Evolutionary conservation across 129 eudicot species (phyloP), one percentile per base, ranked within the genome.

Genomic region (Flaveria trinervia): DNA sequence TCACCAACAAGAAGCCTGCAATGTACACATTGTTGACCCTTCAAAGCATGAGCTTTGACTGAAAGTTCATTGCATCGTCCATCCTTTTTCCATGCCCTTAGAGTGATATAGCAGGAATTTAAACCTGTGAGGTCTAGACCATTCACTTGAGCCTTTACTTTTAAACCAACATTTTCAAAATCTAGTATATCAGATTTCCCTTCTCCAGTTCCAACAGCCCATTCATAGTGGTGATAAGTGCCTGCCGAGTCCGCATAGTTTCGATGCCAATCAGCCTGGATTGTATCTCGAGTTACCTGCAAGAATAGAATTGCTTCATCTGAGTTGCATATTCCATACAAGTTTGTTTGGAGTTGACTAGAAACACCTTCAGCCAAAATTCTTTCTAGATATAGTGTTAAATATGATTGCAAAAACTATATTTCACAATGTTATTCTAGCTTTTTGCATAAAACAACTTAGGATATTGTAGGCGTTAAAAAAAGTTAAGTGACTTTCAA

Each of bases 21-120:
- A 76, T 94, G 99, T 23, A 94, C 99, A 82, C 99, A 94, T 66
- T 84, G 92, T 75, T 89, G 87, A 26, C 97, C 97, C 52, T 90
- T 90, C 85, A 94, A 82, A 23, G 93, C 99, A 87, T 94, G 99
- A 76, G 99, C 97, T 84, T 94, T 94, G 56, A 87, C 98, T 74
- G 90, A 85, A 39, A 87, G 79, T 78, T 94, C 97, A 64, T 79
- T 84, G 81, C 85, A 84, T 16, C 97, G 86, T 15, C 96, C 99
- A 83, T 94, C 97, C 79, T 65, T 78, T 85, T 86, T 94, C 93
- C 97, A 91, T 52, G 99, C 99, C 88, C 97, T 87, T 79, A 94
- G 80, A 66, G 99, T 94, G 80, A 94, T 94, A 77, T 83, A 91
- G 82, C 99, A 94, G 13, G 92, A 89, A 85, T 76, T 89, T 28